Evolutionary conservation across 2,329 filamentous ascomycete genomes (phyloP).

Genomic region (Colletotrichum magnum): DNA sequence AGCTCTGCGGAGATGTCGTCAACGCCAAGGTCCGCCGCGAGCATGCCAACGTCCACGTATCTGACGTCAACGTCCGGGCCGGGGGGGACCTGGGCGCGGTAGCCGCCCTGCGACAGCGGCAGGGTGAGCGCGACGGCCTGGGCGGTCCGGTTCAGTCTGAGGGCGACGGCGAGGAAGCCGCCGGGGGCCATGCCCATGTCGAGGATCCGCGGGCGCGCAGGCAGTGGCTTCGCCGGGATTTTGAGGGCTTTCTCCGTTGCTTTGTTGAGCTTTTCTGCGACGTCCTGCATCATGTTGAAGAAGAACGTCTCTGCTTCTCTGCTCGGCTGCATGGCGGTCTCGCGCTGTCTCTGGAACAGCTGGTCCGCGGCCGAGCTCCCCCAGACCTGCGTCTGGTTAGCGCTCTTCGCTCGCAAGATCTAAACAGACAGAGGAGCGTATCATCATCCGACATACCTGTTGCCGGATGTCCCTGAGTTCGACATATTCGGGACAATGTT

Average conservation of each 20-base stretch:
- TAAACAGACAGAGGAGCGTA: not conserved
- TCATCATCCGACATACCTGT: not conserved
- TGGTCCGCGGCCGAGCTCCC: conserved; percentile 57
- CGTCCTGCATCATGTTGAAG: conserved; percentile 58
- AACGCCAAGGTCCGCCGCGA: conserved; percentile 60
- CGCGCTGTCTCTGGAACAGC: conserved; percentile 57
- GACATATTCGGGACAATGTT: not conserved
- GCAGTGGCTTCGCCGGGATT: conserved; percentile 17
- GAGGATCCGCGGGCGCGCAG: conserved; percentile 53
- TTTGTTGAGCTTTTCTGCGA: conserved; percentile 58
- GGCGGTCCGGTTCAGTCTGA: conserved; percentile 53
- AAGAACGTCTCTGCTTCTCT: conserved; percentile 47
- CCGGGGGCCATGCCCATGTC: conserved; percentile 71
- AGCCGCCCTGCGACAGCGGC: conserved; percentile 55
- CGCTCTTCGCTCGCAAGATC: not conserved
- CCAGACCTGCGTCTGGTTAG: conserved; percentile 56
- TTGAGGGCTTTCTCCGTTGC: conserved; percentile 49
- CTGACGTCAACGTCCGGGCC: conserved; percentile 40
- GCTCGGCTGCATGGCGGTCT: conserved; percentile 51
- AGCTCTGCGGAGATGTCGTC: conserved; percentile 50
- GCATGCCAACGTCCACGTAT: conserved; percentile 65
- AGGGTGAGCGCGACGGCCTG: conserved; percentile 52
- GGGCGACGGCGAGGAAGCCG: conserved; percentile 59
- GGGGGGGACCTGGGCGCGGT: conserved; percentile 50
- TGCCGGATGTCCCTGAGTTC: not conserved